Evolutionary conservation across 2,329 filamentous ascomycete species (phyloP).

Genomic region (Ophiostoma populinum): DNA sequence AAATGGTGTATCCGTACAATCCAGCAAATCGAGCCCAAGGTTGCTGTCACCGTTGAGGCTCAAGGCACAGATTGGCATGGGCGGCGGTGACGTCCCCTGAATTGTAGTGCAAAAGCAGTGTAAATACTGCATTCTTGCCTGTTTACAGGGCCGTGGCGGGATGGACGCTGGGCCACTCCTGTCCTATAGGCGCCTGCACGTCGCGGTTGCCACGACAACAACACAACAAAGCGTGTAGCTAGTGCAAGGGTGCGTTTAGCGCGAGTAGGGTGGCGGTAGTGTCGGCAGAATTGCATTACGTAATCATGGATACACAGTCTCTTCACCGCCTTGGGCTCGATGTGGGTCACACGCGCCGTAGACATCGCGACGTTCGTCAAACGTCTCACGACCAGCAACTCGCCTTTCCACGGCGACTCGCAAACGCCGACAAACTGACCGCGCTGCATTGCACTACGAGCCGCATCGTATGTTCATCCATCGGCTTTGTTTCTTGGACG

Average conservation of each 20-base stretch:
- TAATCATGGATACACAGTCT: too few species aligned
- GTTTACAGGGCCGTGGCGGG: conserved; percentile 3
- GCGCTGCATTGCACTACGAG: background rate
- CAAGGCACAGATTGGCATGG: too few species aligned
- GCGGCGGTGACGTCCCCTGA: background rate
- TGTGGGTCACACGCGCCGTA: too few species aligned
- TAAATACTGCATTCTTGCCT: too few species aligned
- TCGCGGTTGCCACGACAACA: conserved; percentile 11
- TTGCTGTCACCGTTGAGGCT: too few species aligned
- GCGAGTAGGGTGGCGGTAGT: conserved; percentile 1
- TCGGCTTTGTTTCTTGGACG: background rate
- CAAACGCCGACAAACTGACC: background rate
- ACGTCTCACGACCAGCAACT: too few species aligned
- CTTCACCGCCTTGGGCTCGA: too few species aligned
- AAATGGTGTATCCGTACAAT: too few species aligned
- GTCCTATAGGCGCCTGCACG: background rate
- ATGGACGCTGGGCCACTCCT: background rate
- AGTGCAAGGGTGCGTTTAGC: background rate
- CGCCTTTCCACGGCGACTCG: too few species aligned
- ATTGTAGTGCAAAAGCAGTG: too few species aligned
- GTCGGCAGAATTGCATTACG: background rate
- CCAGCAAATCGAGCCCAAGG: too few species aligned
- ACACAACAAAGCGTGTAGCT: conserved; percentile 7
- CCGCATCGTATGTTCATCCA: background rate
- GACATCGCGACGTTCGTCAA: background rate